Conservation (phyloP, 106 monocot genomes). For the Iris macrosiphon region DNA sequence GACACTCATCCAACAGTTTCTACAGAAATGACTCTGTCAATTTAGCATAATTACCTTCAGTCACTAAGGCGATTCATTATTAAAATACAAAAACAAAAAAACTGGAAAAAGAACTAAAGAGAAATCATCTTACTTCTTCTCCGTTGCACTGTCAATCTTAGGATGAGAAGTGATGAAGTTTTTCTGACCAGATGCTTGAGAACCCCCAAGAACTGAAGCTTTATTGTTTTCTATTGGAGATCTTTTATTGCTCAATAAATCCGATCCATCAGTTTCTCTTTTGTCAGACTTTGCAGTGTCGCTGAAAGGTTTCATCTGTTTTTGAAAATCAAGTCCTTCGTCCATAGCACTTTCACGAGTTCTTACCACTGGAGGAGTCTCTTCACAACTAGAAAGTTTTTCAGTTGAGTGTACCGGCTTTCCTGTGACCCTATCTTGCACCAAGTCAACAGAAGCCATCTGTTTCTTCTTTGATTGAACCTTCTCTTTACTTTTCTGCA, state of each 20-base stretch:
- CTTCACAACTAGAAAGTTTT: neutral
- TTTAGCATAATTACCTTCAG: neutral
- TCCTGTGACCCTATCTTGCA: neutral
- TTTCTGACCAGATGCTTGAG: neutral
- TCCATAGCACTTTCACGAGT: neutral
- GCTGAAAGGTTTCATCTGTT: conserved; percentile 6
- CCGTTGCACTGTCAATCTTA: conserved; percentile 11
- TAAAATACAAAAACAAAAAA: neutral
- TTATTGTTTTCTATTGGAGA: conserved; percentile 2
- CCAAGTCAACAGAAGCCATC: neutral
- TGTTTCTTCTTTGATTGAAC: conserved; percentile 9
- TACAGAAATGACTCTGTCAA: too few relatives aligned
- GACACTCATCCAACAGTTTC: too few relatives aligned
- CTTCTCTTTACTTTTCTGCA: conserved; percentile 16
- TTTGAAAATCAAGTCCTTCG: conserved; percentile 3
- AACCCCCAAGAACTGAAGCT: neutral
- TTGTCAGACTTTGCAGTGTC: neutral
- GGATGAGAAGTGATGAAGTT: conserved; percentile 8
- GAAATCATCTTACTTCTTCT: conserved; percentile 17
- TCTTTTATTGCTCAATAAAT: conserved; percentile 1
- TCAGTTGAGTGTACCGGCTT: neutral
- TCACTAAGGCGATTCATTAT: too few relatives aligned
- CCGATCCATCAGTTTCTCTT: neutral
- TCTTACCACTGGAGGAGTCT: neutral
- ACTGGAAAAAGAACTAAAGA: neutral